Evolutionary conservation across 192 early-diverging fungal genomes (phyloP), one percentile per base, ranked within the genome.

Genomic region (Coemansia sp.): DNA sequence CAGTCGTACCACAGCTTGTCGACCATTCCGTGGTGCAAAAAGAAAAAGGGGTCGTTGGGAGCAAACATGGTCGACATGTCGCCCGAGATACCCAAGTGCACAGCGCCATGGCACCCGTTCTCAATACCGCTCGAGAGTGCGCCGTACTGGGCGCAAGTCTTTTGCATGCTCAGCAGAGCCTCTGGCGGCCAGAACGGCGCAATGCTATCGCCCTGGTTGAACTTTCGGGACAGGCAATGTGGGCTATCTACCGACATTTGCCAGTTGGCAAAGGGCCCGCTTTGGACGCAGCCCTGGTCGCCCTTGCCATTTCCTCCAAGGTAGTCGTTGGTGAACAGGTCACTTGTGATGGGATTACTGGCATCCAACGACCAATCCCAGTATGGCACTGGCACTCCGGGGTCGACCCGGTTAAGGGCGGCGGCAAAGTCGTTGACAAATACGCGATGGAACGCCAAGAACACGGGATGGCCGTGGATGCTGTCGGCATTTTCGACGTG

Each of bases 31-130:
- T 90, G 88, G 67, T 90, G 86, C 33, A 90, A 63, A 63, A 83
- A 88, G 72, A 90, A 90, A 64, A 86, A 73, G 47, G 85, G 85
- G 67, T 90, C 88, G 66, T 83, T 83, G 36, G 83, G 70, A 26
- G 85, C 83, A 73, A 77, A 85, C 75, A 86, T 83, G 35, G 74
- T 76, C 35, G 72, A 77, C 83, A 83, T 81, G 68, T 85, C 85
- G 38, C 78, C 81, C 4, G 73, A 73, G 23, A 84, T 81, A 0
- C 78, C 78, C 59, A 84, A 65, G 39, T 84, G 83, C 52, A 84
- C 83, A 5, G 75, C 72, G 36, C 83, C 83, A 34, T 84, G 83
- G 52, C 74, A 76, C 26, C 77, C 83, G 61, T 75, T 75, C 52
- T 84, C 83, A 43, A 84, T 81, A 14, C 72, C 75, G 59, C 74